Base-by-base conservation (phyloP, 129 eudicot genomes). In the Calendula officinalis region DNA sequence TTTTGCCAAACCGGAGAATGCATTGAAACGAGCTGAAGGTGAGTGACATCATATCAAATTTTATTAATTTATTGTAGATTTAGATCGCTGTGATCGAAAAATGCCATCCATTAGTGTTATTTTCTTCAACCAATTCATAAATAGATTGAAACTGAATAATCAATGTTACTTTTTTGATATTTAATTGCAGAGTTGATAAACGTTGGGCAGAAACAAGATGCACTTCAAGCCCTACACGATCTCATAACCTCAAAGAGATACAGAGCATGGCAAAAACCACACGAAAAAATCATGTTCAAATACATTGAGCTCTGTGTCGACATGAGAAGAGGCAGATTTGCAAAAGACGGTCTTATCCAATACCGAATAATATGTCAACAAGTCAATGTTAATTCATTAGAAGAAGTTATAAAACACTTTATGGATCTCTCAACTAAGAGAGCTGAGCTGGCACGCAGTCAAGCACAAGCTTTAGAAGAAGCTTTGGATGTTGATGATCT, bases 341-440 rank as follows among this genome's bases (percentile, higher is more conserved):
- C 99, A n/a, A 88, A 94, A 82, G 99, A 94, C 68, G 97, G 96
- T 35, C 78, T 94, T n/a, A 94, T 94, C 42, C 97, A 94, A 58
- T 94, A 94, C 62, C 92, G 97, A 4, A 80, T 85, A 61, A 83
- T 92, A 5, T 92, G 99, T 65, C 96, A 94, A 49, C 97, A 85
- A 84, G 99, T 88, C 14, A 94, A 94, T 67, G 91, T 94, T 33
- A 80, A 74, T 33, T 88, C 97, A 3, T 35, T 94, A 45, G 97
- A 94, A 77, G 99, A 94, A 70, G 96, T 94, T 41, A 94, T 88
- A 16, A 94, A 94, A 80, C 92, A 94, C 78, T 94, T 88, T 57
- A 83, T 94, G 91, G 97, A 92, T 70, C 87, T 92, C 48, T 81
- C 95, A 12, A 85, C 99, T 44, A 85, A 94, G 79, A 85, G 57